Conservation (phyloP, 441 rosid species). For the Kokia cookei region DNA sequence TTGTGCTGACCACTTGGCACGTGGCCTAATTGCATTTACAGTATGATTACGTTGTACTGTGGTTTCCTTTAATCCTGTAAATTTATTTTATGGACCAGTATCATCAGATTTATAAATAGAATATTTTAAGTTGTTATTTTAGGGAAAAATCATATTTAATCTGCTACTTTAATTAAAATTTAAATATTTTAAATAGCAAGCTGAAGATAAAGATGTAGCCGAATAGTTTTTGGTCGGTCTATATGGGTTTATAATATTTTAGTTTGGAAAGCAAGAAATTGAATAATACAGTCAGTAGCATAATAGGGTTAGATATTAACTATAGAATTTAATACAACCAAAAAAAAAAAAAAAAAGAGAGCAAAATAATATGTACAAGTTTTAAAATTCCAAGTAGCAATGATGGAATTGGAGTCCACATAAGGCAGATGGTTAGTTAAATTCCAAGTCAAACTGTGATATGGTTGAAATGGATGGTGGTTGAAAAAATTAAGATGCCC, state of each 20-base stretch:
- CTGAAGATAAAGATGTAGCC: no score
- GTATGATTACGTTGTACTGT: not conserved
- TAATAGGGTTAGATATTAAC: not conserved
- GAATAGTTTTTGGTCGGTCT: not conserved
- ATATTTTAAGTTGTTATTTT: no score
- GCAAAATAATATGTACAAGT: not conserved
- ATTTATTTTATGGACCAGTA: not conserved
- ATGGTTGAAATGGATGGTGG: not conserved
- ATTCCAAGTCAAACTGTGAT: not conserved
- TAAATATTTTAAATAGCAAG: not conserved
- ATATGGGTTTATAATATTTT: not conserved
- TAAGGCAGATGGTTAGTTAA: not conserved
- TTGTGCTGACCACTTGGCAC: constrained; percentile 19
- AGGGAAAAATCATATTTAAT: not conserved
- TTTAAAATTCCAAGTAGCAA: not conserved
- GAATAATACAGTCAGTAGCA: not conserved
- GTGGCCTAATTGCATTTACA: constrained; percentile 22
- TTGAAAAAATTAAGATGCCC: not conserved
- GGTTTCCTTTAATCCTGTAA: not conserved
- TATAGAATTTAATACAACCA: not conserved
- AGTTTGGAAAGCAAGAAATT: not conserved
- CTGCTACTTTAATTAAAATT: not conserved
- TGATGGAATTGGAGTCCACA: not conserved
- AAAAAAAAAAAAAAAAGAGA: not conserved
- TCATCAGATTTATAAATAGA: no score